Conservation (phyloP, 352 stramenopile species). For the Phytophthora ramorum region DNA sequence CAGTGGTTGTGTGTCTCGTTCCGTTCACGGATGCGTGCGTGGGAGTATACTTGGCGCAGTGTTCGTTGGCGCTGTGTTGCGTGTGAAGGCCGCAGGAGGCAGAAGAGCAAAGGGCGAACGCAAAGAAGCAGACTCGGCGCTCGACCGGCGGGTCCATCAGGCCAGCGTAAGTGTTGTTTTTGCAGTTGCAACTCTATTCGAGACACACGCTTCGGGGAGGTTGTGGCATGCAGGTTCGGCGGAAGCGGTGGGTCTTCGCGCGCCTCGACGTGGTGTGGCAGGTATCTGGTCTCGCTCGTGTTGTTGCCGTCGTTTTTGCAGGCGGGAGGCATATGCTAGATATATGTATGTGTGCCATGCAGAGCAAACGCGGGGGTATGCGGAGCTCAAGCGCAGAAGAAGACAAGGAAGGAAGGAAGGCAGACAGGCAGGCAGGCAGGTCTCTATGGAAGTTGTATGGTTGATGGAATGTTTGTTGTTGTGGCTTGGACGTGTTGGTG, state of each 20-base stretch:
- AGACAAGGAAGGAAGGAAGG: background rate
- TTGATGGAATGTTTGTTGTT: background rate
- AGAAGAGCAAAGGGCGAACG: background rate
- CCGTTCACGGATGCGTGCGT: too few relatives aligned
- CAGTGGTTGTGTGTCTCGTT: too few relatives aligned
- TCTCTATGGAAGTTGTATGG: background rate
- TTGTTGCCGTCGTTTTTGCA: too few relatives aligned
- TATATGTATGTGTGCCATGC: background rate
- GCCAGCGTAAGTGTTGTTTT: constrained; percentile 9
- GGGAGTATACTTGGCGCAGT: too few relatives aligned
- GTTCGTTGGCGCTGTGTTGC: background rate
- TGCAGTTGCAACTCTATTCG: constrained; percentile 1
- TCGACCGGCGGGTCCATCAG: background rate
- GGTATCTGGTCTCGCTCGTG: constrained; percentile 2
- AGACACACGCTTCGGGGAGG: constrained; percentile 17
- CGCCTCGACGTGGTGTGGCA: background rate
- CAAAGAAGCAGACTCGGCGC: background rate
- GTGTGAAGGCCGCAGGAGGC: background rate
- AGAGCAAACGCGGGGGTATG: background rate
- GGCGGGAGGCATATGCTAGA: background rate
- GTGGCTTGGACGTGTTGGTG: background rate
- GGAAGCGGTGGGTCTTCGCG: background rate
- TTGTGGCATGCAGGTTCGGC: constrained; percentile 28
- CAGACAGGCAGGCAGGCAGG: background rate
- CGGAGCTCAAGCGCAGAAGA: background rate